phyloP scores from a whole-genome alignment of 2,329 filamentous ascomycete species.

The Xylariaceae sp. region DNA sequence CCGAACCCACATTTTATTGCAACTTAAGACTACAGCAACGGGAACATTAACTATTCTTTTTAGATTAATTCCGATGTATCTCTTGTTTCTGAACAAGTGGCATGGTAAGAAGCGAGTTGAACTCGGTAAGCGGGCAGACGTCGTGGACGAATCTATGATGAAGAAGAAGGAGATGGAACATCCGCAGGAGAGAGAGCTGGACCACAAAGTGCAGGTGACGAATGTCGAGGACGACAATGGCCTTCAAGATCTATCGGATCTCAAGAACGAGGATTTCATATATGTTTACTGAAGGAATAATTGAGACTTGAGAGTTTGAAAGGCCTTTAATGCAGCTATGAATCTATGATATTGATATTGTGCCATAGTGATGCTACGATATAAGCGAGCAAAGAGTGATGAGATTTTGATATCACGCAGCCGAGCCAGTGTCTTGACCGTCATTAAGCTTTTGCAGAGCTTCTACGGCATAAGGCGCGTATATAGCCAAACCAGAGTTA shows the following conservation, averaged over 20 bases:
- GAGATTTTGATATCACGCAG: no score
- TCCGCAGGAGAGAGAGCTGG: conserved; percentile 35
- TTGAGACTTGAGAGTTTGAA: background rate
- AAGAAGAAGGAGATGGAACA: conserved; percentile 45
- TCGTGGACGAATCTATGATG: conserved; percentile 52
- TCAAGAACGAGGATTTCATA: conserved; percentile 72
- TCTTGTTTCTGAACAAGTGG: conserved; percentile 57
- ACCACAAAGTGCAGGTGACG: conserved; percentile 43
- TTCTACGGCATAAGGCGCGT: no score
- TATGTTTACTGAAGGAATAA: conserved; percentile 44
- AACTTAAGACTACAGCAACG: conserved; percentile 11
- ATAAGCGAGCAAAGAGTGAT: no score
- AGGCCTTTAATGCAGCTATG: background rate
- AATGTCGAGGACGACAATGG: conserved; percentile 52
- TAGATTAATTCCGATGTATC: conserved; percentile 45
- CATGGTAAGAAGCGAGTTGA: conserved; percentile 51
- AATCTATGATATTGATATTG: no score
- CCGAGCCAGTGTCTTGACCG: no score
- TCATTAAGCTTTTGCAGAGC: no score
- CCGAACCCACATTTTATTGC: conserved; percentile 32
- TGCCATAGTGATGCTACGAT: no score
- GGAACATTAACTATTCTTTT: background rate
- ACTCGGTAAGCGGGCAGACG: conserved; percentile 57
- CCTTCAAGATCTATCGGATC: conserved; percentile 67
- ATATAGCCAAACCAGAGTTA: no score